phyloP scores from a whole-genome alignment of 140 eudicot genomes.

The Senecio squalidus region DNA sequence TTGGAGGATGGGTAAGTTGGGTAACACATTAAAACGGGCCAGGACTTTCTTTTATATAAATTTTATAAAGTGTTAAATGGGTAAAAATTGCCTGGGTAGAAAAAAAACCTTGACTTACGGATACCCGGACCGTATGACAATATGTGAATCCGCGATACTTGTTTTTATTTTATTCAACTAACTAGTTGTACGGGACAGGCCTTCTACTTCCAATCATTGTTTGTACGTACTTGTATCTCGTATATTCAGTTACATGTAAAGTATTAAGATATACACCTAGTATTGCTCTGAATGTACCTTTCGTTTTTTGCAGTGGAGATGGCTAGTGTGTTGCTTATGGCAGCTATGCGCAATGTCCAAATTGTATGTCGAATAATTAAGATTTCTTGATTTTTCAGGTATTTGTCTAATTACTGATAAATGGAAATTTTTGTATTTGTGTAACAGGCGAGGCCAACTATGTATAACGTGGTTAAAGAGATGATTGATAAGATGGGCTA shows the following conservation, averaged over 20 bases:
- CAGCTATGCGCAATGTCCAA: constrained; percentile 74
- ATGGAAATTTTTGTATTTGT: not conserved
- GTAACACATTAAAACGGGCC: too few relatives aligned
- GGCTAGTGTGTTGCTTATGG: constrained; percentile 83
- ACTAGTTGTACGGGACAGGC: too few relatives aligned
- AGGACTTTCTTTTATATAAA: too few relatives aligned
- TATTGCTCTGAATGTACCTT: constrained; percentile 2
- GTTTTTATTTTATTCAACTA: too few relatives aligned
- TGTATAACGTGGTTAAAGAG: constrained; percentile 77
- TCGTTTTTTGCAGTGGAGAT: constrained; percentile 65
- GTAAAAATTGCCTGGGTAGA: too few relatives aligned
- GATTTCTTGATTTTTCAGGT: not conserved
- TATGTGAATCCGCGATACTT: too few relatives aligned
- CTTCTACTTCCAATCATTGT: too few relatives aligned
- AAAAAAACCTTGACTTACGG: too few relatives aligned
- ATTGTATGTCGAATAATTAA: constrained; percentile 42
- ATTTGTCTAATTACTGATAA: not conserved
- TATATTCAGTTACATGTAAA: not conserved
- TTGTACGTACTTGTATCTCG: too few relatives aligned
- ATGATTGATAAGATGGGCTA: constrained; percentile 96
- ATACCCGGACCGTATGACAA: too few relatives aligned
- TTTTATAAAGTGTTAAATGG: too few relatives aligned
- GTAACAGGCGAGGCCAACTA: constrained; percentile 80
- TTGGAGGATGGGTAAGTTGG: too few relatives aligned
- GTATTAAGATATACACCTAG: not conserved